Base-by-base conservation (phyloP, 2,329 filamentous ascomycete species). In the Nothophaeocryptopus gaeumannii region DNA sequence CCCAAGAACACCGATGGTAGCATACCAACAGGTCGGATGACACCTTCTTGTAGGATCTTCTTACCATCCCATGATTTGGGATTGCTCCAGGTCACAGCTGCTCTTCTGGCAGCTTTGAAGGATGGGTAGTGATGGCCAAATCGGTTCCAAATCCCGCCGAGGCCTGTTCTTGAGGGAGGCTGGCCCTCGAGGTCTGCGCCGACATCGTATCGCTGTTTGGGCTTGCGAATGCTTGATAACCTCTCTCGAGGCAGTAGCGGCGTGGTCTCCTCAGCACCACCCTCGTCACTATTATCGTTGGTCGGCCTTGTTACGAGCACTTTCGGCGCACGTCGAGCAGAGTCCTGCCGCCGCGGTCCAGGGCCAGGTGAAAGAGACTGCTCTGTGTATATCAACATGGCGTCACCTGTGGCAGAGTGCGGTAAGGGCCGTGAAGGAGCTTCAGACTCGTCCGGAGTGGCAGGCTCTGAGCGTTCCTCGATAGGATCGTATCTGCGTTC, bases 1-100 rank as follows among this genome's bases (percentile, higher is more conserved):
- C 93, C 93, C 0, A 99, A 81, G 58, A 95, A 80, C 1, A 97
- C 92, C 2, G 92, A 87, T 2, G 93, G 93, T 12, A 96, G 67
- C 58, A 85, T 86, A 40, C 82, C 82, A 13, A 81, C 73, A 1
- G 90, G 89, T 34, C 82, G 77, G 9, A 89, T 69, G 2, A 95
- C 70, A 0, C 77, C 78, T 38, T 80, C 78, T 34, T 81, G 69
- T 77, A 84, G 85, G 5, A 95, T 74, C 0, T 78, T 72, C 58
- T 78, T 79, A 49, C 74, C 76, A 66, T 92, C 77, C 88, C 91
- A 96, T 15, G 75, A 76, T 58, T 85, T 86, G 0, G 87, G 86
- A 59, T 83, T 82, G 2, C 32, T 32, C 20, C 56, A 76, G 66
- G 5, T 80, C 51, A 12, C 66, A 60, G 61, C 67, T 65, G 30